These are phyloP conservation scores for Psilocybe cyanescens DNA, from an alignment of 768 basidiomycete species.

Conservation along the genomic window DNA sequence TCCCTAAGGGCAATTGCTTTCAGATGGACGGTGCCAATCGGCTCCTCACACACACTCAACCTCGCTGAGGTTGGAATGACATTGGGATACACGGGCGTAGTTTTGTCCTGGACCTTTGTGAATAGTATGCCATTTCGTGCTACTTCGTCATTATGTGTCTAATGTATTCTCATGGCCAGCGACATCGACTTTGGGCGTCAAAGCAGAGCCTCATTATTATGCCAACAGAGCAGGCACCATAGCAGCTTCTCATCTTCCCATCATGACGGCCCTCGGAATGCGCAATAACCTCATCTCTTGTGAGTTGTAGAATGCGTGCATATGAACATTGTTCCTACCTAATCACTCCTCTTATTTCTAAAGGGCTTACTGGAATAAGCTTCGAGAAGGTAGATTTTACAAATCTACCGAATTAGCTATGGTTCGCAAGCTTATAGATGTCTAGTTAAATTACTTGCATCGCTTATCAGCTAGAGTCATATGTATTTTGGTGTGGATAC, in stretches of 20 bases:
- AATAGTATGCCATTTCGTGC: slow-evolving; percentile 33
- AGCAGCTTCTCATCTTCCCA: slow-evolving; percentile 52
- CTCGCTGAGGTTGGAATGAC: slow-evolving; percentile 43
- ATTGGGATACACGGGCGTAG: slow-evolving; percentile 36
- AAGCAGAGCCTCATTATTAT: slow-evolving; percentile 40
- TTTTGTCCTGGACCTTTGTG: slow-evolving; percentile 41
- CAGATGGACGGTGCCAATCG: slow-evolving; percentile 39
- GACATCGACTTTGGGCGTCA: slow-evolving; percentile 33
- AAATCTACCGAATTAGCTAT: background rate
- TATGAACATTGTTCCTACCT: background rate
- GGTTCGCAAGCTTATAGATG: background rate
- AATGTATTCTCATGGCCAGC: slow-evolving; percentile 22
- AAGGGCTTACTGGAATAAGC: slow-evolving; percentile 57
- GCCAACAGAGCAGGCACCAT: slow-evolving; percentile 46
- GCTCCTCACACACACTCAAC: slow-evolving; percentile 39
- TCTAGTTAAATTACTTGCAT: slow-evolving; percentile 48
- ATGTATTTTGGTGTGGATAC: slow-evolving; percentile 51
- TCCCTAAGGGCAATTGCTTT: slow-evolving; percentile 38
- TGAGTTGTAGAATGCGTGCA: slow-evolving; percentile 15
- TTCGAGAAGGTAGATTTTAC: slow-evolving; percentile 38
- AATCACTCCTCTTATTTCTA: background rate
- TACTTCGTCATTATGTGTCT: background rate
- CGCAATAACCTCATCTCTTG: slow-evolving; percentile 58
- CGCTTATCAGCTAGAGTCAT: slow-evolving; percentile 52
- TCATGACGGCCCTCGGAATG: slow-evolving; percentile 60